A percentile compares a stretch with the other conserved stretches of the same genome.
phyloP scores from a whole-genome alignment of 2,329 filamentous ascomycete species.

The Didymella exigua region DNA sequence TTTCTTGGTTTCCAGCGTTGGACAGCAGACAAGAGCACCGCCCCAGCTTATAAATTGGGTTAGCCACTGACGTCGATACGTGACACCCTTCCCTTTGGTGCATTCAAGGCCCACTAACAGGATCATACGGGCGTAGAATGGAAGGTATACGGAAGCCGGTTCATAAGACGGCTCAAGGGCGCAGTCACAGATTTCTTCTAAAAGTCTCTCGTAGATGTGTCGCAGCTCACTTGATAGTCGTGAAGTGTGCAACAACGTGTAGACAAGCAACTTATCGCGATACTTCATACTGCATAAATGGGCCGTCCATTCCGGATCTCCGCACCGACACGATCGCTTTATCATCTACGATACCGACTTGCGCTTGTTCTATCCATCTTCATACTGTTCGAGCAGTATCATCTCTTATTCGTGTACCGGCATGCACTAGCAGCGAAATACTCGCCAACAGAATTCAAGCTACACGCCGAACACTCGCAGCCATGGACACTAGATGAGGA shows the following conservation, averaged over 20 bases:
- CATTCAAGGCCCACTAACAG: neutral
- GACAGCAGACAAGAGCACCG: neutral
- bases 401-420: conserved; percentile 25
- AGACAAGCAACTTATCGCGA: neutral
- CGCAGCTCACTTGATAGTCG: neutral
- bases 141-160: neutral
- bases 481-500: conserved; percentile 14
- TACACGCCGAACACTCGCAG: neutral
- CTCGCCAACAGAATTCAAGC: conserved; percentile 23
- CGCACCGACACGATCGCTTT: conserved; percentile 4
- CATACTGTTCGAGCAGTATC: conserved; percentile 26
- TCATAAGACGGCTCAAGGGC: neutral
- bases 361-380: conserved; percentile 21
- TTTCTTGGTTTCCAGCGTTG: neutral
- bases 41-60: neutral
- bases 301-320: neutral
- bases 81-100: neutral
- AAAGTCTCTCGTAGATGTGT: neutral
- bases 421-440: conserved; percentile 30
- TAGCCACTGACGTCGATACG: conserved; percentile 2
- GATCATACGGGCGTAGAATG: neutral
- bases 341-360: conserved; percentile 20
- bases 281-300: neutral
- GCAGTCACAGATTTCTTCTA: neutral
- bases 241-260: neutral